Conservation (phyloP, 2,329 filamentous ascomycete species). For the Aureobasidium sp. region DNA sequence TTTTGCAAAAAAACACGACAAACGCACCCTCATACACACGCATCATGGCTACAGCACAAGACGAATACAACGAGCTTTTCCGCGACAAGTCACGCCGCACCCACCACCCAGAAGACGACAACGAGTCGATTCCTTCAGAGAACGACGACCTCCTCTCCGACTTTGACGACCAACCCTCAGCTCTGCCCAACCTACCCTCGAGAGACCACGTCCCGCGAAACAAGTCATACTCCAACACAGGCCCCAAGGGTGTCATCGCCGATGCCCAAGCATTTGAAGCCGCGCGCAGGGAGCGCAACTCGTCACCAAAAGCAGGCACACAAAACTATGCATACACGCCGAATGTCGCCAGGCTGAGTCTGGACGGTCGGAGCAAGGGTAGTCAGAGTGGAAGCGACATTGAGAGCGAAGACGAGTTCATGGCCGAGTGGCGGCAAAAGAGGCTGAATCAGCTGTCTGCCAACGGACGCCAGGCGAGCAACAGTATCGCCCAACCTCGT, state of each 20-base stretch:
- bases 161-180: conserved; percentile 14
- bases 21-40: not conserved
- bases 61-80: conserved; percentile 45
- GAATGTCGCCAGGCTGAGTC: conserved; percentile 3
- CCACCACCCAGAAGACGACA: conserved; percentile 41
- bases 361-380: conserved; percentile 36
- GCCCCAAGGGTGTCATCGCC: conserved; percentile 80
- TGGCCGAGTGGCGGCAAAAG: conserved; percentile 75
- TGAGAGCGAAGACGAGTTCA: conserved; percentile 68
- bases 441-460: conserved; percentile 60
- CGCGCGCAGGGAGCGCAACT: conserved; percentile 12
- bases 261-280: conserved; percentile 64
- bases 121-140: conserved; percentile 29
- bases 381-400: conserved; percentile 1
- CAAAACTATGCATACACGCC: conserved; percentile 11
- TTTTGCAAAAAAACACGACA: not conserved
- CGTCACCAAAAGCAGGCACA: not conserved
- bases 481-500: conserved; percentile 3
- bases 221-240: conserved; percentile 52
- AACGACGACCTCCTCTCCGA: conserved; percentile 39
- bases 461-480: not conserved
- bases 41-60: conserved; percentile 29
- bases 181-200: conserved; percentile 38
- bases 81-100: conserved; percentile 35
- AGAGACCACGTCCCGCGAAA: conserved; percentile 2